phyloP scores from a whole-genome alignment of 2,329 filamentous ascomycete genomes.

The Xylaria polymorpha region DNA sequence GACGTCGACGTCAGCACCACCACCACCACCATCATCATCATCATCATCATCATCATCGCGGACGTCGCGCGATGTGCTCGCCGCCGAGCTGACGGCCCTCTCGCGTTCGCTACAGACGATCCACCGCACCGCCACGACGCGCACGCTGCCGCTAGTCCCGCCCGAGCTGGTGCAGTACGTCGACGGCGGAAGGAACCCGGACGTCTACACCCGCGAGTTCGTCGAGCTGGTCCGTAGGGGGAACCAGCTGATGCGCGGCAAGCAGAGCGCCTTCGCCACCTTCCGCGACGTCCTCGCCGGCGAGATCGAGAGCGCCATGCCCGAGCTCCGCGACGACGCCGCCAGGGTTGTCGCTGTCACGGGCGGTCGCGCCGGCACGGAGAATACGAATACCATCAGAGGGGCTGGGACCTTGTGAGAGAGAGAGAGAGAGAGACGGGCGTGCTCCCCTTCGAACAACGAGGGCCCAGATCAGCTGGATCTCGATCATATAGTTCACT shows the following conservation, averaged over 20 bases:
- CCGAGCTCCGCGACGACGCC: constrained; percentile 68
- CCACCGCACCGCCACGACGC: constrained; percentile 56
- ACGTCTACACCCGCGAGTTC: constrained; percentile 80
- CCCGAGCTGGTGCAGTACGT: constrained; percentile 75
- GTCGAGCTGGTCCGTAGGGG: constrained; percentile 74
- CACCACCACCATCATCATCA: not conserved
- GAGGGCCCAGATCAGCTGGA: no score
- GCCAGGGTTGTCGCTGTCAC: constrained; percentile 62
- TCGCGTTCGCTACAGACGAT: constrained; percentile 55
- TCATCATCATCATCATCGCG: constrained; percentile 34
- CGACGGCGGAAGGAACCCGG: constrained; percentile 76
- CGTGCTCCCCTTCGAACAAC: no score
- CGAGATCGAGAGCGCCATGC: constrained; percentile 68
- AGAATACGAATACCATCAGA: not conserved
- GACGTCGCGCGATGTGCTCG: constrained; percentile 67
- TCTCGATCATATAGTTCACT: no score
- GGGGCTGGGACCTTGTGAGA: constrained; percentile 12
- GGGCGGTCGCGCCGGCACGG: constrained; percentile 38
- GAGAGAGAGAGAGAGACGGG: not conserved
- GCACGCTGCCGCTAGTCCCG: constrained; percentile 64
- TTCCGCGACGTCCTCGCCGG: constrained; percentile 72
- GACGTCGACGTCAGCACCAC: constrained; percentile 31
- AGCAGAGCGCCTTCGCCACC: constrained; percentile 68
- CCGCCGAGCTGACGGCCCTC: constrained; percentile 61
- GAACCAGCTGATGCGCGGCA: constrained; percentile 75